These are phyloP conservation scores for Cochlearia excelsa DNA, from an alignment of 345 rosid species.

Conservation along the genomic window DNA sequence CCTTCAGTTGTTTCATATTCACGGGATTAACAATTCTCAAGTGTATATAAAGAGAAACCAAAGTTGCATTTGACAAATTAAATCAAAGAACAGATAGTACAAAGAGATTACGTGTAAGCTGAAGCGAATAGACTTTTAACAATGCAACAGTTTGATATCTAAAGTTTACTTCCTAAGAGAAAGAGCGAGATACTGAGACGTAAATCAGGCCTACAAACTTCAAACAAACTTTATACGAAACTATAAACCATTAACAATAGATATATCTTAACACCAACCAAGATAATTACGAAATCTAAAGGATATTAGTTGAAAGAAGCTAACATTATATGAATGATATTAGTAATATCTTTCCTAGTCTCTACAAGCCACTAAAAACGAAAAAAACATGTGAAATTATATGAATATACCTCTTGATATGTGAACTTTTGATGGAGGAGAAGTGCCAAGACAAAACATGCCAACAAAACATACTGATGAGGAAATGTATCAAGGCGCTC, in stretches of 20 bases:
- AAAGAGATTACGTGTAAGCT: neutral
- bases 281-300: neutral
- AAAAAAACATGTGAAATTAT: conserved; percentile 5
- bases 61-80: neutral
- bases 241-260: neutral
- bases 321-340: neutral
- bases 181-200: conserved; percentile 2
- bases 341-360: neutral
- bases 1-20: conserved; percentile 39
- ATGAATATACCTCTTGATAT: conserved; percentile 61
- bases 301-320: neutral
- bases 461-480: conserved; percentile 56
- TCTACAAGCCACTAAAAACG: neutral
- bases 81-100: neutral
- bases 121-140: conserved; percentile 3
- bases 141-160: neutral
- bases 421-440: conserved; percentile 73
- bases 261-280: conserved; percentile 10
- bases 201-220: neutral
- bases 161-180: neutral
- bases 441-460: conserved; percentile 58
- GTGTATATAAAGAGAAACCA: conserved; percentile 3
- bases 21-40: conserved; percentile 1
- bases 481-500: conserved; percentile 87
- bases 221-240: too few species aligned